phyloP scores from a whole-genome alignment of 176 grass and related monocot species.

The Avena sativa region DNA sequence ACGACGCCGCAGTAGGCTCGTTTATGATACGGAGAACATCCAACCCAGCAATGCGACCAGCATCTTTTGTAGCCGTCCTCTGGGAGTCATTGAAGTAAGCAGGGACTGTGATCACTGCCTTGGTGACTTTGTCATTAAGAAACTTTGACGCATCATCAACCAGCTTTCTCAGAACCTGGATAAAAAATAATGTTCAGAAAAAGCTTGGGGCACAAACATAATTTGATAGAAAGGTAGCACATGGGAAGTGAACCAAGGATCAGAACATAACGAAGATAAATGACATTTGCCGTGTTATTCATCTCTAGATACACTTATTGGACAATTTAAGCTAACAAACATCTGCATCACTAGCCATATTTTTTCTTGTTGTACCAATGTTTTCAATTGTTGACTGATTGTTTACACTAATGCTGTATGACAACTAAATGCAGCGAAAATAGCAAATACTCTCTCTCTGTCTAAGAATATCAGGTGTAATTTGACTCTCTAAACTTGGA shows the following conservation, averaged over 20 bases:
- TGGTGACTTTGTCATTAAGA: conserved; percentile 78
- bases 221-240: conserved; percentile 2
- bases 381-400: not conserved
- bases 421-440: not conserved
- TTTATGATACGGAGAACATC: conserved; percentile 90
- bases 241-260: not conserved
- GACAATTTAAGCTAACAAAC: not conserved
- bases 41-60: conserved; percentile 75
- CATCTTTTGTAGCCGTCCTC: conserved; percentile 85
- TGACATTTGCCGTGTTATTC: not conserved
- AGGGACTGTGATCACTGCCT: conserved; percentile 79
- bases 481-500: not conserved
- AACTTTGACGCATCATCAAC: conserved; percentile 87
- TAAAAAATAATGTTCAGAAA: not conserved
- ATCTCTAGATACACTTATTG: not conserved
- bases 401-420: not conserved
- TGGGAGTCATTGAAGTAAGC: conserved; percentile 83
- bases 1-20: conserved; percentile 68
- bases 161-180: conserved; percentile 68
- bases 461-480: not conserved
- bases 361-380: not conserved
- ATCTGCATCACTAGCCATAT: not conserved
- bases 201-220: not conserved
- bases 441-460: not conserved
- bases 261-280: not conserved